Percentiles rank a stretch among this genome's conserved stretches.
phyloP scores from a whole-genome alignment of 2,329 filamentous ascomycete genomes.

The Neonectria sp. region DNA sequence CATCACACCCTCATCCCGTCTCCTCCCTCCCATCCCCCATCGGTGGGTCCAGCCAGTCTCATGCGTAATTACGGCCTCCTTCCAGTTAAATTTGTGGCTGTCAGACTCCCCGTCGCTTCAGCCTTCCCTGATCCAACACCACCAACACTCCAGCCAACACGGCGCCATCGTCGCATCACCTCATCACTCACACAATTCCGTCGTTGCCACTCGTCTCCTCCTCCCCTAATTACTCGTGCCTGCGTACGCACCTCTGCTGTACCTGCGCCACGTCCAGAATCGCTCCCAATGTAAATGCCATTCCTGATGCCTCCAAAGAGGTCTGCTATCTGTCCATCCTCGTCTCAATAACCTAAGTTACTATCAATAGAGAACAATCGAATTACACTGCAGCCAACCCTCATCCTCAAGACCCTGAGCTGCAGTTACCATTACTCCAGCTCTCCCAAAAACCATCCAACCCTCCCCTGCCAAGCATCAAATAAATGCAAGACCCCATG shows the following conservation, averaged over 20 bases:
- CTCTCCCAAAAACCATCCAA: conserved; percentile 44
- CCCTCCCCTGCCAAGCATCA: conserved; percentile 34
- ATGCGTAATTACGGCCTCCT: background rate
- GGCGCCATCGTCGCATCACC: conserved; percentile 1
- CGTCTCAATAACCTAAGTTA: conserved; percentile 24
- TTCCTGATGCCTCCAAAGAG: conserved; percentile 22
- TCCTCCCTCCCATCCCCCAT: background rate
- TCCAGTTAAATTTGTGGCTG: background rate
- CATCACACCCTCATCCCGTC: background rate
- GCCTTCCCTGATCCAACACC: background rate
- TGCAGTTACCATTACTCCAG: conserved; percentile 26
- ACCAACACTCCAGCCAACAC: background rate
- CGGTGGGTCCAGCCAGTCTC: background rate
- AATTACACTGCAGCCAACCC: conserved; percentile 15
- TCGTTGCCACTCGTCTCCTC: background rate
- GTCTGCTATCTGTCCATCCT: conserved; percentile 11
- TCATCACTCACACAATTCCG: conserved; percentile 9
- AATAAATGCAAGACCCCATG: conserved; percentile 34
- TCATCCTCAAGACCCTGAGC: conserved; percentile 24
- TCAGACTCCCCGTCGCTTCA: background rate
- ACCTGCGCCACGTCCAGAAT: background rate
- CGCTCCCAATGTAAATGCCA: conserved; percentile 6
- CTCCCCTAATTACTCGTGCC: background rate
- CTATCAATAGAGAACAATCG: conserved; percentile 23
- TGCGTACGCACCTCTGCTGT: no score